A percentile compares a stretch with the other conserved stretches of the same genome.
These are phyloP conservation scores for Serendipita vermifera DNA, from an alignment of 768 basidiomycete species.

Conservation along the genomic window DNA sequence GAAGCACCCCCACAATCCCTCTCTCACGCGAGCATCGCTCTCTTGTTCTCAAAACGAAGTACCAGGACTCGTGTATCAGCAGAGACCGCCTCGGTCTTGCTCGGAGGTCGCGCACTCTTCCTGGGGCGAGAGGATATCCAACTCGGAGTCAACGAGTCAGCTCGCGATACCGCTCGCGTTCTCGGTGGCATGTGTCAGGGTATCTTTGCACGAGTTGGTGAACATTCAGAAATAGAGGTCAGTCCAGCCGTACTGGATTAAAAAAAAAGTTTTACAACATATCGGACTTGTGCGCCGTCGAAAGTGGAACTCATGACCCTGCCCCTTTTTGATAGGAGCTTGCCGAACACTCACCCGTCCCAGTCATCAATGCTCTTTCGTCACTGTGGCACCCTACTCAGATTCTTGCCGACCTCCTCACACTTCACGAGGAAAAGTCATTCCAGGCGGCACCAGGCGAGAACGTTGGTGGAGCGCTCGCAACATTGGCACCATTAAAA, in stretches of 20 bases:
- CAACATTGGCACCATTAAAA: slow-evolving; percentile 39
- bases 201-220: slow-evolving; percentile 91
- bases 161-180: slow-evolving; percentile 73
- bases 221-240: slow-evolving; percentile 86
- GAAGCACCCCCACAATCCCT: slow-evolving; percentile 61
- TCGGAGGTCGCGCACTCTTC: slow-evolving; percentile 86
- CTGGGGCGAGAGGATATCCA: slow-evolving; percentile 86
- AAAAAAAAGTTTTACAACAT: background rate
- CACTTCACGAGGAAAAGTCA: slow-evolving; percentile 52
- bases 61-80: slow-evolving; percentile 83
- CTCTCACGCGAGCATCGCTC: slow-evolving; percentile 70
- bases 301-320: too few species aligned
- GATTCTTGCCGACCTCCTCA: slow-evolving; percentile 83
- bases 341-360: slow-evolving; percentile 79
- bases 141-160: slow-evolving; percentile 85
- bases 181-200: slow-evolving; percentile 93
- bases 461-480: slow-evolving; percentile 10
- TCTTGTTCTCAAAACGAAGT: slow-evolving; percentile 86
- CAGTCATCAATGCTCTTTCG: slow-evolving; percentile 92
- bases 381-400: slow-evolving; percentile 96
- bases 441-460: background rate
- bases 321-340: slow-evolving; percentile 61
- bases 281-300: slow-evolving; percentile 1
- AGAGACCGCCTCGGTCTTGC: slow-evolving; percentile 63
- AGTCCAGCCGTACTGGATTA: slow-evolving; percentile 18